Base-by-base conservation (phyloP, 345 rosid species). In the Anastatica hierochuntica region DNA sequence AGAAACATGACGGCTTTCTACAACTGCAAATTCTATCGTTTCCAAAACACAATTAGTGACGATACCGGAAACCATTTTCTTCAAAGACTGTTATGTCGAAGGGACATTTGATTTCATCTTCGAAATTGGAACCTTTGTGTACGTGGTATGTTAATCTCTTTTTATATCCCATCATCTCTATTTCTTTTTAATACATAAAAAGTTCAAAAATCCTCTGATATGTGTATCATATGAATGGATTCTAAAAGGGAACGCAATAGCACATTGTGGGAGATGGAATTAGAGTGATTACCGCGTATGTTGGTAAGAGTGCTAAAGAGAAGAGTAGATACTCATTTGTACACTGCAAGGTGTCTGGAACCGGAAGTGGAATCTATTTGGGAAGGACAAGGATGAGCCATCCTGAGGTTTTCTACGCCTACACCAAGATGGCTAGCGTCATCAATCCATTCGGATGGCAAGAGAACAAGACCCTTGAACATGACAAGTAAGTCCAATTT, bases 61-160 rank as follows among this genome's bases (percentile, higher is more conserved):
- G 82, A 82, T 20, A 58, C 18, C 12, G 96, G 96, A 38, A 53
- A 60, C 51, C 96, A 84, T 74, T 82, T n/a, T 88, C 77, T 84
- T 74, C 67, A 82, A 78, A 62, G 72, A 80, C 14, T 82, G 94
- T 54, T 75, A 72, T 71, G 60, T 88, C n/a, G 77, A 84, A 76
- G 96, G 96, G 37, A 84, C 88, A 2, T 82, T 77, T 16, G 96
- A 88, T 71, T 84, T 74, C 79, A 77, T 88, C 59, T 88, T 82
- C 24, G 90, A 94, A 57, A 65, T 74, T 20, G 88, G 82, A 8
- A 82, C 69, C 40, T 80, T 88, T 20, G 21, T 88, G 18, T 84
- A 78, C 66, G 23, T 88, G 70, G 92, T 84, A 64, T 31, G 35
- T 15, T 2, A 21, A 21, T n/a, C n/a, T n/a, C n/a, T n/a, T n/a